Evolutionary conservation across 2,329 filamentous ascomycete genomes (phyloP), one percentile per base, ranked within the genome.

Genomic region (Penicillium sp.): DNA sequence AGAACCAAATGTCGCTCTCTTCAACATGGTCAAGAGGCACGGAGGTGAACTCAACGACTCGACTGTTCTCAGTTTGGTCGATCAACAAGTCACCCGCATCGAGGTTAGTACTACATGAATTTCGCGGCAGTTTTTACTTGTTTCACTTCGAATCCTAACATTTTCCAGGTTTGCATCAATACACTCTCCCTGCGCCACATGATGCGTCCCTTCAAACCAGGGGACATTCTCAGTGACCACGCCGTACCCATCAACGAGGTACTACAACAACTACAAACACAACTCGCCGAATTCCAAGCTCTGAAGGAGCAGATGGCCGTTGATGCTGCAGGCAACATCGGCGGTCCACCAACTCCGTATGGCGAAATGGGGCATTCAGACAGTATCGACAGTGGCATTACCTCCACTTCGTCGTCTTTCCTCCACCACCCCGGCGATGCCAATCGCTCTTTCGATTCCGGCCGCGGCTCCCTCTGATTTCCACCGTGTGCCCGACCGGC

Each of bases 41-140:
- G 90, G 89, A 48, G 91, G 90, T 11, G 91, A 97, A 70, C 84
- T 97, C 51, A 91, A 92, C 28, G 94, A 97, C 78, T 82, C 85
- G 50, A 93, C 96, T 74, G 78, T 97, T 74, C 77, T 96, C 53
- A 91, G 90, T 68, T 91, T 99, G 68, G 83, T 97, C 73, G 92
- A 96, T 71, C 92, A 97, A 71, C 91, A 97, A 81, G 89, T 99
- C 64, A 92, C 89, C 71, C 86, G 94, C 68, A 95, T 99, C 71
- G 94, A 99, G 86, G 91, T 95, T 80, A 75, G 87, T 76, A 42
- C 28, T n/a, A 8, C 25, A 35, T 22, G 2, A 30, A 36, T 47
- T 53, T 19, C 17, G n/a, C 12, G 35, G 53, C 11, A 22, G 16
- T 1, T 10, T 12, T 36, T 40, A 41, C 17, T 30, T 28, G 3